Conservation (phyloP, 495 filamentous ascomycete species). For the Penicillium alfredii region DNA sequence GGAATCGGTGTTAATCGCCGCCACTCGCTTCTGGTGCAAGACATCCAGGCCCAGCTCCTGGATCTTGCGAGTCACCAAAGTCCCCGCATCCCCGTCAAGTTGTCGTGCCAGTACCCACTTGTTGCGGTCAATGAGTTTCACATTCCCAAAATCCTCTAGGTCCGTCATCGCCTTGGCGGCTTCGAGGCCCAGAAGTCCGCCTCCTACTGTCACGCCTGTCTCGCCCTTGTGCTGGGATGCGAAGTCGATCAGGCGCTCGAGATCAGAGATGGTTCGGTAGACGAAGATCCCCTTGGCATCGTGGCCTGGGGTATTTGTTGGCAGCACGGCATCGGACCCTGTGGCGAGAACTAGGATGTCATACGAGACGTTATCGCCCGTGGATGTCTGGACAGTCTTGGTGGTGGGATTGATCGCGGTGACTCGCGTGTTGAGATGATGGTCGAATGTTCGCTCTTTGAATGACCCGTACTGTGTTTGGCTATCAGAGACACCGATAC, state of each 20-base stretch:
- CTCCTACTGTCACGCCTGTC: slow-evolving; percentile 79
- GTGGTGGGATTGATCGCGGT: slow-evolving; percentile 58
- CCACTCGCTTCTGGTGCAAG: slow-evolving; percentile 70
- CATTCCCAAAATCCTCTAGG: slow-evolving; percentile 66
- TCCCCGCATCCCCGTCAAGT: slow-evolving; percentile 78
- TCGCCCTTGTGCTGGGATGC: slow-evolving; percentile 58
- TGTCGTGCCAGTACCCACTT: slow-evolving; percentile 85
- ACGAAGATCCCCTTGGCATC: slow-evolving; percentile 88
- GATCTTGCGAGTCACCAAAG: slow-evolving; percentile 80
- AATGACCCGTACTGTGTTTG: slow-evolving; percentile 52
- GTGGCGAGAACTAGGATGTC: slow-evolving; percentile 89
- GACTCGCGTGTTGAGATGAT: slow-evolving; percentile 79
- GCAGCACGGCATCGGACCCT: slow-evolving; percentile 83
- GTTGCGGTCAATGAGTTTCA: slow-evolving; percentile 85
- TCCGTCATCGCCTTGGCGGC: slow-evolving; percentile 96
- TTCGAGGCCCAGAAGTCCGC: slow-evolving; percentile 83
- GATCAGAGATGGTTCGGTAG: slow-evolving; percentile 85
- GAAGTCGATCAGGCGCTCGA: slow-evolving; percentile 75
- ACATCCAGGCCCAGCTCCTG: slow-evolving; percentile 77
- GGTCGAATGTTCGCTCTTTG: slow-evolving; percentile 63
- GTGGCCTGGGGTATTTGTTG: slow-evolving; percentile 72
- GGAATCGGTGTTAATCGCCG: slow-evolving; percentile 61
- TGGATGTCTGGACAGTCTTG: slow-evolving; percentile 67
- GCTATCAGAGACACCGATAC: no score
- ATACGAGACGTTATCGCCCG: slow-evolving; percentile 66